Percentiles rank a stretch among this genome's conserved stretches.
These are phyloP conservation scores for Sordariomycetes sp. DNA, from an alignment of 2,329 filamentous ascomycete species.

Conservation along the genomic window DNA sequence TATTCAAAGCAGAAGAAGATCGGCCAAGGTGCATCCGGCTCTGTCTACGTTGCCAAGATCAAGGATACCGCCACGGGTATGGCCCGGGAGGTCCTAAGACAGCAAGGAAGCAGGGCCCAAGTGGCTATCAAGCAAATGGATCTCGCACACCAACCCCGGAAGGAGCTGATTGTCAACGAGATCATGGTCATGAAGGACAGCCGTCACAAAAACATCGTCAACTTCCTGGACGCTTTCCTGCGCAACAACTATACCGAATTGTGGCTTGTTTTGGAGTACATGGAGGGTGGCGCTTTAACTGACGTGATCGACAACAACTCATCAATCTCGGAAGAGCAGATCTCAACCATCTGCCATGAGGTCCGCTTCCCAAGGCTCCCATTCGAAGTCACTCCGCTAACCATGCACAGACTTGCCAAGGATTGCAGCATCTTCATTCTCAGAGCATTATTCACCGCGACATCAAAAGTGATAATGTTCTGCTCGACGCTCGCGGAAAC, in stretches of 20 bases:
- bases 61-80: conserved; percentile 83
- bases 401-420: conserved; percentile 72
- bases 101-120: conserved; percentile 73
- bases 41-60: conserved; percentile 94
- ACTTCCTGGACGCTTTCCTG: conserved; percentile 94
- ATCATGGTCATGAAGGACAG: conserved; percentile 99
- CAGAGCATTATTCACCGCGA: conserved; percentile 98
- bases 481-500: conserved; percentile 86
- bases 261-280: conserved; percentile 99
- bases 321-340: conserved; percentile 90
- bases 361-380: conserved; percentile 39
- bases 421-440: conserved; percentile 84
- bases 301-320: conserved; percentile 99
- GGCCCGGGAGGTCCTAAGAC: conserved; percentile 68
- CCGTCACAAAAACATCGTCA: conserved; percentile 96
- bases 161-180: conserved; percentile 98
- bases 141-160: conserved; percentile 88
- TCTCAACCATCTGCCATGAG: conserved; percentile 94
- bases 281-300: conserved; percentile 95
- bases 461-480: conserved; percentile 98
- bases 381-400: conserved; percentile 10
- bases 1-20: conserved; percentile 99
- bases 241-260: conserved; percentile 90
- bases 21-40: conserved; percentile 94
- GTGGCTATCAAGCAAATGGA: conserved; percentile 99